Evolutionary conservation across 2,329 filamentous ascomycete genomes (phyloP).

Genomic region (Aspergillus sp.): DNA sequence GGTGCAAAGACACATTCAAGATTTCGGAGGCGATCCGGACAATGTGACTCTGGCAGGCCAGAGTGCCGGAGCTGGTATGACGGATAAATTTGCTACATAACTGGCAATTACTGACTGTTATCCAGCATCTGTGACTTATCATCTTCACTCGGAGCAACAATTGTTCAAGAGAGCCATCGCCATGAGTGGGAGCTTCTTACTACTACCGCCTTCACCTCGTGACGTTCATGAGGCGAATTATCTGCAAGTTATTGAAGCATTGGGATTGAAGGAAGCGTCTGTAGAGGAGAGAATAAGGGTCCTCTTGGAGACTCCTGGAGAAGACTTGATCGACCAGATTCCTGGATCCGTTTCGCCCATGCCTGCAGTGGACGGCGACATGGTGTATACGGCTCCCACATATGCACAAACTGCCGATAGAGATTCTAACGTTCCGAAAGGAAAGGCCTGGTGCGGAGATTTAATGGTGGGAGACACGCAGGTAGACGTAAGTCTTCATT

Average conservation of each 20-base stretch:
- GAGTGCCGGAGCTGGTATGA: conserved; percentile 38
- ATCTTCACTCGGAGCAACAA: conserved; percentile 28
- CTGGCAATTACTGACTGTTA: background rate
- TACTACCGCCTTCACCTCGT: conserved; percentile 34
- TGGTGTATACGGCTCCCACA: conserved; percentile 24
- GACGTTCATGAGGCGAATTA: conserved; percentile 37
- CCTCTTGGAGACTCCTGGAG: conserved; percentile 33
- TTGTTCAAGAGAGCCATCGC: conserved; percentile 37
- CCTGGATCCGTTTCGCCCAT: conserved; percentile 26
- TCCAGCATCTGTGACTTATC: conserved; percentile 24
- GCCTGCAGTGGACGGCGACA: conserved; percentile 39
- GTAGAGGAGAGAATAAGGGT: conserved; percentile 35
- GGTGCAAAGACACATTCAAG: conserved; percentile 33
- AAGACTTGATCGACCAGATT: conserved; percentile 36
- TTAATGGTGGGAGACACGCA: conserved; percentile 43
- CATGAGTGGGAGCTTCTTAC: conserved; percentile 39
- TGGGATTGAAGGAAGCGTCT: conserved; percentile 32
- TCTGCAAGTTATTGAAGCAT: conserved; percentile 29
- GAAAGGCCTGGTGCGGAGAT: conserved; percentile 39
- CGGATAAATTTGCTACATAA: too few species aligned
- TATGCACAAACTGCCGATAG: conserved; percentile 15
- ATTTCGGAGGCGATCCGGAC: conserved; percentile 36
- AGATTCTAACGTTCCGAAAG: conserved; percentile 28
- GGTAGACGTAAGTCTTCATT: conserved; percentile 34
- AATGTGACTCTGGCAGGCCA: conserved; percentile 40